phyloP scores from a whole-genome alignment of 2,329 filamentous ascomycete genomes.

The Fusarium duplospermum region DNA sequence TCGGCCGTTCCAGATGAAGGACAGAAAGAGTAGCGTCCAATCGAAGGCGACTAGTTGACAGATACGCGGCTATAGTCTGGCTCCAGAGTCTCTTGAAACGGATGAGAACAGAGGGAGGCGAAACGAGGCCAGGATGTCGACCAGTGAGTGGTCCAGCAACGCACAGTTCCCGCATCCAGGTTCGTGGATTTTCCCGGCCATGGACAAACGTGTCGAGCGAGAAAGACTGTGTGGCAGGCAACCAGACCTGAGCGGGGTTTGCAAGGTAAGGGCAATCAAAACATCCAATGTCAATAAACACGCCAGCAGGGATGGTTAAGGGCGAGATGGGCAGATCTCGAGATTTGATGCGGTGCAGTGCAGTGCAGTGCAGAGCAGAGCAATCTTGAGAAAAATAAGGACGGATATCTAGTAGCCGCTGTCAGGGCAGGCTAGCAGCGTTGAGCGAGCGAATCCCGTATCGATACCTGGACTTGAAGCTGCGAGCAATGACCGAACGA shows the following conservation, averaged over 20 bases:
- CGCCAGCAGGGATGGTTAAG: conserved; percentile 31
- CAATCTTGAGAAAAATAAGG: conserved; percentile 9
- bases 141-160: background rate
- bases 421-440: background rate
- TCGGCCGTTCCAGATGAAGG: background rate
- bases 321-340: conserved; percentile 40
- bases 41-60: background rate
- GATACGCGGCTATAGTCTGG: background rate
- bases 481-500: background rate
- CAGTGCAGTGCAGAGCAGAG: conserved; percentile 6
- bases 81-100: background rate
- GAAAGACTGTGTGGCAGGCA: conserved; percentile 10
- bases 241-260: conserved; percentile 12
- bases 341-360: conserved; percentile 27
- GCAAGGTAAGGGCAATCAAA: conserved; percentile 33
- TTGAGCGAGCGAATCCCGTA: background rate
- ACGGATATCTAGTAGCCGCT: background rate
- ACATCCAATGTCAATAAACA: conserved; percentile 35
- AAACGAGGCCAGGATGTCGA: conserved; percentile 7
- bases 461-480: background rate
- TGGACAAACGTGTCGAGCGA: conserved; percentile 14
- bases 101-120: background rate
- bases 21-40: background rate
- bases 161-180: conserved; percentile 39
- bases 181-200: conserved; percentile 35